Evolutionary conservation across 2,329 filamentous ascomycete genomes (phyloP).

Genomic region (Stylonectria norvegica): DNA sequence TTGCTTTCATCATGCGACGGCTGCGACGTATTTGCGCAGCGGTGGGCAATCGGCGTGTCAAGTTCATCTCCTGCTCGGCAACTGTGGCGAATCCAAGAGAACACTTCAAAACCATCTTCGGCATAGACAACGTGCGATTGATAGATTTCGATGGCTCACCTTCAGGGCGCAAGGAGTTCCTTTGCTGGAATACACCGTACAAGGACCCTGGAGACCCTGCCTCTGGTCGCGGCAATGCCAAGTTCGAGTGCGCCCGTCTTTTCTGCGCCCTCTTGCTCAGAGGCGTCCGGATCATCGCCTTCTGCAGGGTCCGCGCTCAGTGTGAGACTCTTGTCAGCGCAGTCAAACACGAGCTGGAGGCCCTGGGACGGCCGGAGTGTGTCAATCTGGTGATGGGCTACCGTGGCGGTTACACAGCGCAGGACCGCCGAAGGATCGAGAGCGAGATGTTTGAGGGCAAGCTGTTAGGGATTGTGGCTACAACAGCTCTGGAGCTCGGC

Average conservation of each 20-base stretch:
- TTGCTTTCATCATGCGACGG: conserved; percentile 91
- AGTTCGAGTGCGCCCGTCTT: conserved; percentile 81
- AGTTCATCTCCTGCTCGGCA: conserved; percentile 93
- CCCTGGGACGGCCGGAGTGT: conserved; percentile 70
- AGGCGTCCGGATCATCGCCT: conserved; percentile 88
- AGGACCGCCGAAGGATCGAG: conserved; percentile 85
- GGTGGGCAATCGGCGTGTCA: conserved; percentile 78
- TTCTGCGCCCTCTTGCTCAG: conserved; percentile 87
- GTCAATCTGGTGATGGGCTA: conserved; percentile 88
- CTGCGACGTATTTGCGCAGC: conserved; percentile 84
- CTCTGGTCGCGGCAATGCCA: conserved; percentile 78
- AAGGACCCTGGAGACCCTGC: conserved; percentile 84
- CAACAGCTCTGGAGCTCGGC: conserved; percentile 86
- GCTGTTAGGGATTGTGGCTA: conserved; percentile 88
- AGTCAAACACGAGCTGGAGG: conserved; percentile 72
- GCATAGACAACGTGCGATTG: conserved; percentile 73
- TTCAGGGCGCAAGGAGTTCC: conserved; percentile 82
- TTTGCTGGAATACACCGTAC: conserved; percentile 97
- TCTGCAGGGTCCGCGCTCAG: conserved; percentile 81
- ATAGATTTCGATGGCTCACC: conserved; percentile 93
- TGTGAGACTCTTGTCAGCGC: conserved; percentile 82
- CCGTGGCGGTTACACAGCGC: conserved; percentile 87
- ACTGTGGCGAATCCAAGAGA: conserved; percentile 89
- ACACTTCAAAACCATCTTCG: conserved; percentile 94
- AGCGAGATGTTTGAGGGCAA: conserved; percentile 96